Base-by-base conservation (phyloP, 371 early-diverging fungal genomes). In the Apophysomyces ossiformis region DNA sequence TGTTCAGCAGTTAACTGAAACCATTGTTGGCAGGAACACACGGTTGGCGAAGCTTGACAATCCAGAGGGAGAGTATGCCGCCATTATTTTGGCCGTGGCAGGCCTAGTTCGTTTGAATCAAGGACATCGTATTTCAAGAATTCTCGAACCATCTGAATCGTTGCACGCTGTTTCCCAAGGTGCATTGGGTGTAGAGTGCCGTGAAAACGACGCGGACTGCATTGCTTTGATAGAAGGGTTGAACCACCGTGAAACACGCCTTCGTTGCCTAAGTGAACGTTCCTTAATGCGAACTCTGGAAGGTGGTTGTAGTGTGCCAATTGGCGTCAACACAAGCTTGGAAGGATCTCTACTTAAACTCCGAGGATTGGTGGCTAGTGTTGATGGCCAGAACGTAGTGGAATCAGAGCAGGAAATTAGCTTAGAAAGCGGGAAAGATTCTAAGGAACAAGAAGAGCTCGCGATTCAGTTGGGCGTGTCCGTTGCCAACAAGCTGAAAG, bases 231-330 rank as follows among this genome's bases (percentile, higher is more conserved):
- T 96, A 21, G 67, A 70, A 11, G 65, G 73, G 2, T 81, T 97
- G 36, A 86, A 92, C 46, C 92, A 96, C 67, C 36, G 66, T 38
- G 78, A 77, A 5, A 92, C 96, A 0, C 77, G 88, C 38, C 60
- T 94, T 39, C 73, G 87, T 18, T 95, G 95, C 63, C 73, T 81
- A 36, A 89, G 92, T 5, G 99, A 99, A 71, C 93, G 98, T n/a
- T 81, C 89, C 35, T 83, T 97, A 68, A 93, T 98, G 94, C 87
- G 94, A 21, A 79, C 75, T 26, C 76, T 99, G 18, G 96, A 98
- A 80, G 99, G 99, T 39, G 99, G 99, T 1, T 98, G 99, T 83
- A 92, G 90, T 63, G 97, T 98, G 58, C 98, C 99, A 6, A 91
- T 98, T 69, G 99, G 97, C 59, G 97, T 96, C 18, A 85, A 83